phyloP scores from a whole-genome alignment of 169 alveolate species.

The Cryptosporidium andersoni region DNA sequence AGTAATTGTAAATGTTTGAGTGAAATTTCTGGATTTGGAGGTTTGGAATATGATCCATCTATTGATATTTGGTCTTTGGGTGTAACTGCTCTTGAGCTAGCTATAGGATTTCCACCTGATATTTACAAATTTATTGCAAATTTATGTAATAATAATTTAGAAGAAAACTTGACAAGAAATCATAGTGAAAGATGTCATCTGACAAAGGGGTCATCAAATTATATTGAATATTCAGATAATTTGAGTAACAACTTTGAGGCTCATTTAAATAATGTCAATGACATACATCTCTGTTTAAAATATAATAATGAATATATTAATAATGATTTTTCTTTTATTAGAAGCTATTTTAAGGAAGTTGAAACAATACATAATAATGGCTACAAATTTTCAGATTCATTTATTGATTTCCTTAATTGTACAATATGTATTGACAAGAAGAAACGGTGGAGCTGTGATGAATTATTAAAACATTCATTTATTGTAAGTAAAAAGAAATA shows the following conservation, averaged over 20 bases:
- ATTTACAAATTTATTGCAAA: conserved; percentile 13
- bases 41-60: conserved; percentile 24
- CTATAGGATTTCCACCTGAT: conserved; percentile 44
- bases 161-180: not conserved
- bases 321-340: no score
- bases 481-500: conserved; percentile 4
- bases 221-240: no score
- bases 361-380: conserved; percentile 7
- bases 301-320: no score
- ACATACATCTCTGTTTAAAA: no score
- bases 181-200: conserved; percentile 7
- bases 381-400: conserved; percentile 26
- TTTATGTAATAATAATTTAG: not conserved
- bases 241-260: no score
- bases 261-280: no score
- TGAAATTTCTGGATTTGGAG: no score
- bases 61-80: conserved; percentile 67
- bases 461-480: conserved; percentile 28
- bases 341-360: not conserved
- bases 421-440: conserved; percentile 12
- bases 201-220: not conserved
- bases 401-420: conserved; percentile 21
- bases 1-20: no score
- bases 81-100: conserved; percentile 35
- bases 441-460: conserved; percentile 7